phyloP scores from a whole-genome alignment of 73 alveolate species.

The Paramecium caudatum region DNA sequence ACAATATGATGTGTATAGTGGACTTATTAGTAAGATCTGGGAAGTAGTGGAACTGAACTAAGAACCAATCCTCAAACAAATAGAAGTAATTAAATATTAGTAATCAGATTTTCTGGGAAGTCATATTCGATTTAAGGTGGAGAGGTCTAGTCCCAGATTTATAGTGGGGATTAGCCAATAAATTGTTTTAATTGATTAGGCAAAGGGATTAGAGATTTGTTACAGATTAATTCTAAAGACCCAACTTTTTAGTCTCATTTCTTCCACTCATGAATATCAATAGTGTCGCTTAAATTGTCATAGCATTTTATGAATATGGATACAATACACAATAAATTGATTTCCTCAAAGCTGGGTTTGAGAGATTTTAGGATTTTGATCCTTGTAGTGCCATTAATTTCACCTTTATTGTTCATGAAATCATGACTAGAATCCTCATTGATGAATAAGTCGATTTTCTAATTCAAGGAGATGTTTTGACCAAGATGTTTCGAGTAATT shows the following conservation, averaged over 20 bases:
- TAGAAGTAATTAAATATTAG: constrained; percentile 29
- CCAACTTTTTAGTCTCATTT: constrained; percentile 9
- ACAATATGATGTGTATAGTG: background rate
- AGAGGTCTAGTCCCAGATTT: constrained; percentile 17
- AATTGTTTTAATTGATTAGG: background rate
- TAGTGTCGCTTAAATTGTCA: constrained; percentile 3
- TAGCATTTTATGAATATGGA: background rate
- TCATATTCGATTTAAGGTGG: constrained; percentile 16
- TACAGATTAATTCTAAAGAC: background rate
- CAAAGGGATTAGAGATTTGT: background rate
- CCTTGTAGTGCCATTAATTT: constrained; percentile 57
- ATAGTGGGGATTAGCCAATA: constrained; percentile 39
- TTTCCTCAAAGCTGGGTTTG: constrained; percentile 33
- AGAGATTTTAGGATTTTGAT: constrained; percentile 12
- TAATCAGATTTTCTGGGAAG: constrained; percentile 38
- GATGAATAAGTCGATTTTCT: background rate
- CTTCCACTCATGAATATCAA: background rate
- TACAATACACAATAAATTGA: constrained; percentile 29
- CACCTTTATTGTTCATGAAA: constrained; percentile 48
- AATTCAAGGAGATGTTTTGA: constrained; percentile 20
- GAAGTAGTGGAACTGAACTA: background rate
- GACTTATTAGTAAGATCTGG: background rate
- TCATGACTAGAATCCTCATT: constrained; percentile 24
- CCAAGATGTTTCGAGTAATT: background rate
- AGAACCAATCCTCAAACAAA: constrained; percentile 21